A percentile compares a stretch with the other conserved stretches of the same genome.
phyloP scores from a whole-genome alignment of 805 yeast genomes.

The Lachancea nothofagi region DNA sequence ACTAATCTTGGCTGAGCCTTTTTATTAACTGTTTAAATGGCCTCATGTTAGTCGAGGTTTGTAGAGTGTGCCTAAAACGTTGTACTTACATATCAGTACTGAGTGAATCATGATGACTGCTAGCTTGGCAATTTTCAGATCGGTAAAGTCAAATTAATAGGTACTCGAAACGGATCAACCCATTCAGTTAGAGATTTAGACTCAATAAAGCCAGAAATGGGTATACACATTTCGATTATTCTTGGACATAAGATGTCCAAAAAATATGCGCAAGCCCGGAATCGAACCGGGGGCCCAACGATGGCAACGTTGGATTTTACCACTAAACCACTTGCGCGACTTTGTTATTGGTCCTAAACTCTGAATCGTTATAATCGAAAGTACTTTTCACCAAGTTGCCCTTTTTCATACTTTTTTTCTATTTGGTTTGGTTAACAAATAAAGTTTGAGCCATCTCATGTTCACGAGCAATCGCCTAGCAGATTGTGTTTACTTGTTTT shows the following conservation, averaged over 20 bases:
- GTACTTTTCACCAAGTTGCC: neutral
- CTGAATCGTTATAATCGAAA: neutral
- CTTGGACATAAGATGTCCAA: constrained; percentile 1
- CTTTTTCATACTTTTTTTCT: no score
- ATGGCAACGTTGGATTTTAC: constrained; percentile 36
- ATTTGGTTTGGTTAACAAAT: no score
- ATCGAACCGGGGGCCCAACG: constrained; percentile 36
- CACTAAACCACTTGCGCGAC: constrained; percentile 34
- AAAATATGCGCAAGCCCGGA: constrained; percentile 31
- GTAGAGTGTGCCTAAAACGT: no score
- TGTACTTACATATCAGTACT: constrained; percentile 67
- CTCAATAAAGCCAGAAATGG: no score
- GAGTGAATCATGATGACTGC: constrained; percentile 66
- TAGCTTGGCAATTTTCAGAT: neutral
- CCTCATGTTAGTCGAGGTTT: constrained; percentile 11
- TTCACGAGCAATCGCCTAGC: no score
- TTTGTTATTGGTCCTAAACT: neutral
- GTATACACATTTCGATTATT: neutral
- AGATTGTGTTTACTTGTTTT: no score
- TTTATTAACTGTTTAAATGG: constrained; percentile 58
- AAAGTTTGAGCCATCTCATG: no score
- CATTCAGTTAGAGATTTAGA: no score
- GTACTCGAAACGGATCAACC: no score
- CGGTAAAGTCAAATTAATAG: no score
- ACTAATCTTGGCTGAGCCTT: constrained; percentile 84